phyloP scores from a whole-genome alignment of 169 alveolate genomes.

The Perkinsus olseni region DNA sequence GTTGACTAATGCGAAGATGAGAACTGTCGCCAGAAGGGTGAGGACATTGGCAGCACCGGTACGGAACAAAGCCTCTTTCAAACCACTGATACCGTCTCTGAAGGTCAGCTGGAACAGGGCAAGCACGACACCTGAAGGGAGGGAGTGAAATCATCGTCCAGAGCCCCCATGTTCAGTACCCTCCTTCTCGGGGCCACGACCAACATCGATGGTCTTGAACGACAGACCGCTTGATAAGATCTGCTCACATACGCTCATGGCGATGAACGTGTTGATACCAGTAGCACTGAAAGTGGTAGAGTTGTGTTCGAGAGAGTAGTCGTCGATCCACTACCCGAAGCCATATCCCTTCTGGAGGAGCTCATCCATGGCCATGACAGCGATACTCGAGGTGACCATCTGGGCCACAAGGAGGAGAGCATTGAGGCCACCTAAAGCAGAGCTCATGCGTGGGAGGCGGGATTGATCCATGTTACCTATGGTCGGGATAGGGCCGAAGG shows the following conservation, averaged over 20 bases:
- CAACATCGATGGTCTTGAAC: neutral
- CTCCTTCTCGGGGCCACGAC: slow-evolving; percentile 1
- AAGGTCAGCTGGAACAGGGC: neutral
- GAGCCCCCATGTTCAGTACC: no score
- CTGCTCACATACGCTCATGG: neutral
- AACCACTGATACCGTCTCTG: neutral
- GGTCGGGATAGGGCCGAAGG: neutral
- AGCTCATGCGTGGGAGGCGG: neutral
- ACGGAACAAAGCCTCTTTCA: neutral
- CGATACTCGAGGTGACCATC: neutral
- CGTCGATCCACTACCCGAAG: neutral
- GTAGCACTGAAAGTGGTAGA: neutral
- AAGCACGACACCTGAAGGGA: neutral
- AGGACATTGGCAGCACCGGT: neutral
- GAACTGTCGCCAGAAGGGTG: neutral
- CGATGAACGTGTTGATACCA: neutral
- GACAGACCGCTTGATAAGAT: neutral
- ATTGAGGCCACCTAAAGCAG: neutral
- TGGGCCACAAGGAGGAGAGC: neutral
- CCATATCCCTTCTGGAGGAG: neutral
- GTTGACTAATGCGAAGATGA: neutral
- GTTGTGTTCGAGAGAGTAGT: neutral
- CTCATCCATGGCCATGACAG: neutral
- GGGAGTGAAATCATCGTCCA: no score
- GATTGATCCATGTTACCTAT: neutral